Percentiles rank a stretch among this genome's conserved stretches.
Conservation (phyloP, 179 eudicot genomes). For the Vitellaria paradoxa region DNA sequence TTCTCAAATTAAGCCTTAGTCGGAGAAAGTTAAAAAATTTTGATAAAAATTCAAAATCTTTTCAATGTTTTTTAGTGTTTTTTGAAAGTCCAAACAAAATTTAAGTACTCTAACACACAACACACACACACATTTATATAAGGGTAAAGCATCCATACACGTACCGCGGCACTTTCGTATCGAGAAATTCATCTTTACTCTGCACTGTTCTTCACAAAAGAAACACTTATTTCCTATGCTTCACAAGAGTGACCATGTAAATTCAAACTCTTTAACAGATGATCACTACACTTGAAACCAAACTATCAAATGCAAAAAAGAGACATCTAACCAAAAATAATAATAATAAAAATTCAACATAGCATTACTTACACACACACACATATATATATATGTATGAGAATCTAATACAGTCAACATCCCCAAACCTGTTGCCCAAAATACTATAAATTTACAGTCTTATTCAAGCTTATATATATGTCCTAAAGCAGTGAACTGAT, state of each 20-base stretch:
- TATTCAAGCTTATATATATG: slow-evolving; percentile 9
- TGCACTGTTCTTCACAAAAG: not conserved
- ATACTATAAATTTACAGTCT: slow-evolving; percentile 12
- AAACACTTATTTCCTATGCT: not conserved
- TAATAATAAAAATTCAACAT: not conserved
- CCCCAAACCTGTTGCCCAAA: slow-evolving; percentile 3
- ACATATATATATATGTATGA: not conserved
- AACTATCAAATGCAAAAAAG: slow-evolving; percentile 7
- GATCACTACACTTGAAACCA: no score
- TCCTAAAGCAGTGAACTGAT: slow-evolving; percentile 1
- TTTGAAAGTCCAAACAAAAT: no score
- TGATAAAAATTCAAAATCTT: no score
- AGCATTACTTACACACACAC: not conserved
- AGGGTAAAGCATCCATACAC: no score
- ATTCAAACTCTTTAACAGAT: not conserved
- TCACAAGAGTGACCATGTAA: not conserved
- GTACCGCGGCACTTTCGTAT: no score
- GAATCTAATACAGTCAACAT: not conserved
- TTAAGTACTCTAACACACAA: no score
- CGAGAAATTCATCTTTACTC: not conserved
- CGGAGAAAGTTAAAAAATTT: no score
- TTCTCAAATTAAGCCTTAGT: no score
- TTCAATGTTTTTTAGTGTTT: no score
- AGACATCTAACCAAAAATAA: not conserved
- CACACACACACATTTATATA: no score